phyloP scores from a whole-genome alignment of 1,284 basidiomycete species.

The Amylostereum areolatum region DNA sequence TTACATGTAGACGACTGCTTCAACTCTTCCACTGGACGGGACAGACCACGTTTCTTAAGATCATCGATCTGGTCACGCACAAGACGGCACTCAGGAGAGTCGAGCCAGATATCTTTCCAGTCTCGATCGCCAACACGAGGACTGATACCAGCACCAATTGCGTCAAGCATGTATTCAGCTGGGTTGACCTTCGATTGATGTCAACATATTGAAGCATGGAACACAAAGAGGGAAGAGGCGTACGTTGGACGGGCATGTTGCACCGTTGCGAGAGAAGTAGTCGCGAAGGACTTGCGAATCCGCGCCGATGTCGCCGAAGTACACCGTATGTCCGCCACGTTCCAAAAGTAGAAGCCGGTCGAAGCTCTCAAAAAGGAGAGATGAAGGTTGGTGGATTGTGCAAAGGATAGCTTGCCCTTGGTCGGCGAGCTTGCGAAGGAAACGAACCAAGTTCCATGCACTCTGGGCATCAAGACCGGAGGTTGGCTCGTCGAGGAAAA shows the following conservation, averaged over 20 bases:
- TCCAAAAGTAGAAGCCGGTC: constrained; percentile 65
- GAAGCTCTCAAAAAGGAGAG: constrained; percentile 69
- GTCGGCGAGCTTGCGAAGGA: constrained; percentile 83
- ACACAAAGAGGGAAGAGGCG: constrained; percentile 27
- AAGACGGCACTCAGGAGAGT: constrained; percentile 29
- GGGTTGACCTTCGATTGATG: constrained; percentile 14
- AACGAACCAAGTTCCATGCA: constrained; percentile 81
- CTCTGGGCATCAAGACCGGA: constrained; percentile 67
- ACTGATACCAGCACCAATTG: constrained; percentile 70
- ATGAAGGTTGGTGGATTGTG: constrained; percentile 72
- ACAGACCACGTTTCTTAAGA: constrained; percentile 32
- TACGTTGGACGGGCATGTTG: constrained; percentile 53
- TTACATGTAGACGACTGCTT: constrained; percentile 37
- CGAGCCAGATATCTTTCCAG: constrained; percentile 73
- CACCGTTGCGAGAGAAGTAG: constrained; percentile 69
- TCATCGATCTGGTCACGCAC: constrained; percentile 31
- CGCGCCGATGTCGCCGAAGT: constrained; percentile 75
- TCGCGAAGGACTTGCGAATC: constrained; percentile 55
- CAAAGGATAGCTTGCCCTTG: constrained; percentile 65
- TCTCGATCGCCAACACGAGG: constrained; percentile 62
- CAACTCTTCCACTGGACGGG: constrained; percentile 24
- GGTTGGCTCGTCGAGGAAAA: constrained; percentile 63
- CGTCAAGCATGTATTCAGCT: constrained; percentile 61
- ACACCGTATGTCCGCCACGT: constrained; percentile 64
- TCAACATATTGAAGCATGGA: not conserved